Percentiles rank a stretch among this genome's conserved stretches.
phyloP scores from a whole-genome alignment of 805 yeast species.

The Myxozyma vanderwaltii region DNA sequence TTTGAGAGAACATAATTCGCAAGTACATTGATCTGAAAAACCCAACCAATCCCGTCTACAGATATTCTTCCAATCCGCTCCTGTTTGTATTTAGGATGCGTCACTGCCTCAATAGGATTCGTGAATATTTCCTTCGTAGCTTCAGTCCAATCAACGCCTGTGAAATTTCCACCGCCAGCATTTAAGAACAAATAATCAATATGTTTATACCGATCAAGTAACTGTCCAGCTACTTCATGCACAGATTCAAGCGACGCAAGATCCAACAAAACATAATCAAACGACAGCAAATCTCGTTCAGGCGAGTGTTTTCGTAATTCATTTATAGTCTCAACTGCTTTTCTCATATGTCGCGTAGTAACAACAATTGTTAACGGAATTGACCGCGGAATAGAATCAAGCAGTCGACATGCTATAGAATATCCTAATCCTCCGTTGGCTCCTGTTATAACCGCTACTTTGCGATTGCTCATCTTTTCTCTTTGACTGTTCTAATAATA shows the following conservation, averaged over 20 bases:
- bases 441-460: constrained; percentile 48
- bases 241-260: constrained; percentile 87
- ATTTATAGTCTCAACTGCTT: constrained; percentile 74
- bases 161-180: constrained; percentile 87
- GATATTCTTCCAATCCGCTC: constrained; percentile 79
- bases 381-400: constrained; percentile 58
- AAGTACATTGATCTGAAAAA: constrained; percentile 95
- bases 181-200: constrained; percentile 82
- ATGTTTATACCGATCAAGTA: constrained; percentile 61
- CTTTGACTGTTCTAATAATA: not conserved
- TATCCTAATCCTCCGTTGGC: constrained; percentile 70
- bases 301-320: constrained; percentile 48
- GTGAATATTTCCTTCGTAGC: constrained; percentile 68
- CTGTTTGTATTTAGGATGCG: constrained; percentile 81
- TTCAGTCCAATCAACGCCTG: constrained; percentile 82
- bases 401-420: constrained; percentile 77
- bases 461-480: constrained; percentile 10
- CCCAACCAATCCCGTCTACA: constrained; percentile 76
- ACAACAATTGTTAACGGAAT: constrained; percentile 74
- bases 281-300: constrained; percentile 60
- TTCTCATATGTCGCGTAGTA: constrained; percentile 85
- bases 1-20: constrained; percentile 88
- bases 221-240: constrained; percentile 69
- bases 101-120: constrained; percentile 79
- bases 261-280: constrained; percentile 87